Evolutionary conservation across 192 early-diverging fungal species (phyloP), one percentile per base, ranked within the genome.

Genomic region (Linnemannia schmuckeri): DNA sequence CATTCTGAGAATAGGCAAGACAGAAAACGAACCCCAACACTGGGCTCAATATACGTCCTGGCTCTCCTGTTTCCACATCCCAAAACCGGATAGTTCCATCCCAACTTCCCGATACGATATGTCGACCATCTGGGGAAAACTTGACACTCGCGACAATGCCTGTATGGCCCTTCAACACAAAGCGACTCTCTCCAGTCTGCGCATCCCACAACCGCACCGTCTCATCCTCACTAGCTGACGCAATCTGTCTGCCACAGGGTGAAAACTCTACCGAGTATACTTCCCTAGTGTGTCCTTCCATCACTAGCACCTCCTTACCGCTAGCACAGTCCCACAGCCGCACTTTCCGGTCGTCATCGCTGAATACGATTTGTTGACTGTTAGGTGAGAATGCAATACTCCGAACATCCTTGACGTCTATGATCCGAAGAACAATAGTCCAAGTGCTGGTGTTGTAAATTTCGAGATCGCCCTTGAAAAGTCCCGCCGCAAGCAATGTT

Each of bases 61-160:
- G 55, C 22, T 57, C 55, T 6, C 55, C 55, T 24, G 55, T n/a
- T 6, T 57, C 22, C 27, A 18, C 0, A 38, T 24, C 22, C 75
- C 75, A 76, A n/a, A 76, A 38, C 37, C 75, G 75, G 17, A 76
- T 55, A 6, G 55, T 76, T 6, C 18, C 42, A 15, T 76, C 75
- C 0, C 1, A 6, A 42, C 55, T n/a, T 0, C 54, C 75, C 0
- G 75, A 76, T 2, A n/a, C 75, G 10, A 76, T 41, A 22, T 55
- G 55, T 3, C 8, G 22, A 0, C 75, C 75, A 40, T 40, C 55
- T 10, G 30, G 75, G n/a, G 75, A 76, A 22, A 61, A 76, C 57
- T 1, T 55, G 33, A 66, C 18, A 38, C 37, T n/a, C 27, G 1
- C 33, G 20, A 61, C 75, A n/a, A n/a, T n/a, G n/a, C n/a, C n/a